Evolutionary conservation across 495 filamentous ascomycete genomes (phyloP).

Genomic region (Penicillium subrubescens): DNA sequence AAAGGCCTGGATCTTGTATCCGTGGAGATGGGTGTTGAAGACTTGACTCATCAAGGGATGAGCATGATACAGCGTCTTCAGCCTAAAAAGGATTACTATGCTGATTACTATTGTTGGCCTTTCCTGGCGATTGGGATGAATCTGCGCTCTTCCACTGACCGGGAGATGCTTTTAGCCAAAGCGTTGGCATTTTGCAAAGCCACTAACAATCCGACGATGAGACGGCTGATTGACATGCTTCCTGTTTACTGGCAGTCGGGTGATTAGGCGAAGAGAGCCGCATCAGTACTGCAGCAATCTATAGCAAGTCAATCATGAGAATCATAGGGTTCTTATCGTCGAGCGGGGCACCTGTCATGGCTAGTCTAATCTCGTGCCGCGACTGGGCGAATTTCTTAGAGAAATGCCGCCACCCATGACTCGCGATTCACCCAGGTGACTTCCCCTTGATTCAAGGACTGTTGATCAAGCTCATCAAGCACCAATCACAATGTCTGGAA

Average conservation of each 20-base stretch:
- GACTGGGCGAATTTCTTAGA: not conserved
- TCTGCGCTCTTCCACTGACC: slow-evolving; percentile 4
- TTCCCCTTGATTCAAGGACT: not conserved
- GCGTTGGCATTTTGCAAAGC: slow-evolving; percentile 19
- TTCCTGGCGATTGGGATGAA: slow-evolving; percentile 17
- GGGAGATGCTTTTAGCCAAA: slow-evolving; percentile 18
- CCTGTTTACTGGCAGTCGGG: not conserved
- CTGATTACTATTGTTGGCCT: slow-evolving; percentile 34
- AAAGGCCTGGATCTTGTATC: not conserved
- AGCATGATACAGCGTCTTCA: slow-evolving; percentile 13
- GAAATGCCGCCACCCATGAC: not conserved
- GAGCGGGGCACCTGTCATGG: not conserved
- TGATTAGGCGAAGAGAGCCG: not conserved
- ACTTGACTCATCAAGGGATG: slow-evolving; percentile 16
- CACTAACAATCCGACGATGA: slow-evolving; percentile 30
- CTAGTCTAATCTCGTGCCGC: not conserved
- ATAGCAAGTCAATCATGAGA: no score
- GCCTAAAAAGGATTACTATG: slow-evolving; percentile 25
- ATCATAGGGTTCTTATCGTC: not conserved
- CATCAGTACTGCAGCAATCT: no score
- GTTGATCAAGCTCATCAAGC: not conserved
- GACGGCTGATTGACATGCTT: slow-evolving; percentile 21
- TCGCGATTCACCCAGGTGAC: slow-evolving; percentile 1
- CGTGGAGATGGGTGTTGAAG: not conserved
- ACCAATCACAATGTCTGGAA: not conserved